A percentile compares a stretch with the other conserved stretches of the same genome.
These are phyloP conservation scores for Citrus glauca DNA, from an alignment of 345 rosid species.

Conservation along the genomic window DNA sequence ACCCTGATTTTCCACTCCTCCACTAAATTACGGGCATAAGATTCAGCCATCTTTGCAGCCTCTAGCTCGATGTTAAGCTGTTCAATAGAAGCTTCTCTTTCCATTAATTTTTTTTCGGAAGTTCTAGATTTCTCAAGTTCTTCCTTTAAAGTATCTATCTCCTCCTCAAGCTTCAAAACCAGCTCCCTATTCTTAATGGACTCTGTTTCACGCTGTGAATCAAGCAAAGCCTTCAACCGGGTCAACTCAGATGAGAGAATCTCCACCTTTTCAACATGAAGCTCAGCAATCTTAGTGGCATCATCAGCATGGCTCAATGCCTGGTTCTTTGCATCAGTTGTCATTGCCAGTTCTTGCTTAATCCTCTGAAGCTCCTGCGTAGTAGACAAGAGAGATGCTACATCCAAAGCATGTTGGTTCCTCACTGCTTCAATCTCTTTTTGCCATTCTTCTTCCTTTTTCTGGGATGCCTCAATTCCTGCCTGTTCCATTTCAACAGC, in stretches of 20 bases:
- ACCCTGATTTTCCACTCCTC: slow-evolving; percentile 73
- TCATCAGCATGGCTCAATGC: slow-evolving; percentile 88
- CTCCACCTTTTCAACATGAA: slow-evolving; percentile 76
- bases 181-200: slow-evolving; percentile 41
- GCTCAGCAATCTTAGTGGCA: slow-evolving; percentile 83
- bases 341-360: slow-evolving; percentile 66
- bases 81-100: slow-evolving; percentile 54
- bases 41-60: slow-evolving; percentile 86
- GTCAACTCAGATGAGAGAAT: slow-evolving; percentile 70
- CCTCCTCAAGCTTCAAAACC: slow-evolving; percentile 47
- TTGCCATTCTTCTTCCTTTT: slow-evolving; percentile 80
- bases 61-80: slow-evolving; percentile 80
- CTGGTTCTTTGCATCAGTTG: slow-evolving; percentile 77
- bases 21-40: slow-evolving; percentile 62
- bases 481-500: slow-evolving; percentile 90
- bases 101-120: slow-evolving; percentile 50
- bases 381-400: slow-evolving; percentile 65
- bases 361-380: slow-evolving; percentile 67
- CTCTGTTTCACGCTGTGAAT: slow-evolving; percentile 59
- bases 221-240: slow-evolving; percentile 65
- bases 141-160: slow-evolving; percentile 49
- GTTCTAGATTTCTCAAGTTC: slow-evolving; percentile 57
- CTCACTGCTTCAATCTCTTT: slow-evolving; percentile 69
- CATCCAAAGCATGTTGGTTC: slow-evolving; percentile 82
- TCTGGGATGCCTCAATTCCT: slow-evolving; percentile 79